Percentiles rank a stretch among this genome's conserved stretches.
phyloP scores from a whole-genome alignment of 768 basidiomycete genomes.

The Paxillus involutus region DNA sequence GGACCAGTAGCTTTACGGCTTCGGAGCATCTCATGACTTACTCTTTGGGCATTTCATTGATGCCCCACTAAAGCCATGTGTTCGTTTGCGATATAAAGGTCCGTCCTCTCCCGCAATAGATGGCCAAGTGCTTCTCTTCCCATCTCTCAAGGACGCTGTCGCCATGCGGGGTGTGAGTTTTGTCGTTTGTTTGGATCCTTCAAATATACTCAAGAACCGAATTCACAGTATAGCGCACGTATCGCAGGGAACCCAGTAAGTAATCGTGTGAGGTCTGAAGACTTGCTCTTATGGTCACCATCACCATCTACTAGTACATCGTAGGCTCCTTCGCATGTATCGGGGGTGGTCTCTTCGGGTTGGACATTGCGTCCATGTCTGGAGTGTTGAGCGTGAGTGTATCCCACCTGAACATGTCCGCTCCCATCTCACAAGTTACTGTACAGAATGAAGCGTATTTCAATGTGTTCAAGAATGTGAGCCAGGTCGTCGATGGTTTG shows the following conservation, averaged over 20 bases:
- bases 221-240: conserved; percentile 47
- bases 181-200: background rate
- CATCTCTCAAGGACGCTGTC: background rate
- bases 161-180: conserved; percentile 27
- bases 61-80: background rate
- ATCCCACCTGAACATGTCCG: background rate
- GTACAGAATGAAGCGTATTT: conserved; percentile 28
- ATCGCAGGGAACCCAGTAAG: conserved; percentile 60
- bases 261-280: background rate
- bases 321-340: conserved; percentile 83
- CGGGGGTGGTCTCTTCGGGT: conserved; percentile 74
- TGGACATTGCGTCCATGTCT: conserved; percentile 85
- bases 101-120: background rate
- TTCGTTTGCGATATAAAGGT: conserved; percentile 13
- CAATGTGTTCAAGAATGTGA: conserved; percentile 23
- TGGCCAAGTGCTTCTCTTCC: background rate
- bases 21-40: background rate
- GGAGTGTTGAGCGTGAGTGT: conserved; percentile 58
- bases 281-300: conserved; percentile 3
- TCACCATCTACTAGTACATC: conserved; percentile 51
- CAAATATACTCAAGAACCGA: conserved; percentile 1
- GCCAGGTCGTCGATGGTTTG: background rate
- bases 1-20: background rate
- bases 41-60: conserved; percentile 2
- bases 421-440: background rate